These are phyloP conservation scores for Blakeslea trispora DNA, from an alignment of 371 early-diverging fungal genomes.

Conservation along the genomic window DNA sequence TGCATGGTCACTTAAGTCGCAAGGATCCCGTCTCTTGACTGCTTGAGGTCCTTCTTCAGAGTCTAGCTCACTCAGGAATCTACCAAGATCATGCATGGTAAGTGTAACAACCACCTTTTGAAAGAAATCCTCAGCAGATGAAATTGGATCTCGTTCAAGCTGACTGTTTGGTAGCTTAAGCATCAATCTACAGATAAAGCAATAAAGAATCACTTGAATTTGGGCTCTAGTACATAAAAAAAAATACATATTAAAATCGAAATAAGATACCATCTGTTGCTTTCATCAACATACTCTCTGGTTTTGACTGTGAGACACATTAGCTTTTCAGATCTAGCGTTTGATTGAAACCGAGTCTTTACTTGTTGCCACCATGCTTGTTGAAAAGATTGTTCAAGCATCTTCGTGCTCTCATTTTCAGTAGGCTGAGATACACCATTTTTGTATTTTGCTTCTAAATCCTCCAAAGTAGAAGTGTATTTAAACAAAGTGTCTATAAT, in stretches of 20 bases:
- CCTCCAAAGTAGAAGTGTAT: constrained; percentile 9
- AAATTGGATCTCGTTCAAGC: constrained; percentile 10
- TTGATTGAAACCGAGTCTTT: background rate
- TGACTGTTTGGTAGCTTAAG: background rate
- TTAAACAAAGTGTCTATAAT: constrained; percentile 10
- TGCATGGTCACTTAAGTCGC: constrained; percentile 13
- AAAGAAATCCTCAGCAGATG: constrained; percentile 13
- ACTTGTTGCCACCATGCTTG: constrained; percentile 19
- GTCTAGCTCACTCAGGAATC: constrained; percentile 11
- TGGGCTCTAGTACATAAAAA: constrained; percentile 9
- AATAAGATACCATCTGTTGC: no score
- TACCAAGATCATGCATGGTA: constrained; percentile 8
- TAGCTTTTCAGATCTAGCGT: constrained; percentile 9
- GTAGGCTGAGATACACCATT: background rate
- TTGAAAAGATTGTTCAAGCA: constrained; percentile 14
- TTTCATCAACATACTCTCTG: constrained; percentile 25
- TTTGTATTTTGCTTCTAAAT: constrained; percentile 13
- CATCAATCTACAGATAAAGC: constrained; percentile 18
- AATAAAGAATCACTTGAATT: constrained; percentile 19
- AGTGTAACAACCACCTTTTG: constrained; percentile 8
- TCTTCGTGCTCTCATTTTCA: background rate
- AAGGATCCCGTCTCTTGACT: constrained; percentile 8
- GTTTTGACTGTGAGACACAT: constrained; percentile 5
- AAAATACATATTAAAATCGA: background rate
- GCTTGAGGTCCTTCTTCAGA: constrained; percentile 10